Evolutionary conservation across 2,329 filamentous ascomycete species (phyloP), one percentile per base, ranked within the genome.

Genomic region (Cercospora berteroae): DNA sequence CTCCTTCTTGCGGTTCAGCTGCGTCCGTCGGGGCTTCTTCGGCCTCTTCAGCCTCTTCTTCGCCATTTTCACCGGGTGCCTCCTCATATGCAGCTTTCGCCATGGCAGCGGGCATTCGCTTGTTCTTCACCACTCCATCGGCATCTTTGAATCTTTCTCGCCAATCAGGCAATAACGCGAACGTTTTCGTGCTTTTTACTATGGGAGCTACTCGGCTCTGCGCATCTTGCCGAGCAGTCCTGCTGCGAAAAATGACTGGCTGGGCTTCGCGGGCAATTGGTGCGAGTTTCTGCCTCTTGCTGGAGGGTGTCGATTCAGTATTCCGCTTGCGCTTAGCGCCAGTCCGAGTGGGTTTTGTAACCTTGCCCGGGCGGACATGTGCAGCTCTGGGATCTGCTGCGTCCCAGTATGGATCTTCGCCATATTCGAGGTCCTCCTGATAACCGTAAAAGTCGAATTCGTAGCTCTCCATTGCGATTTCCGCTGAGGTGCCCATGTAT

Each of bases 371-470:
- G 16, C 44, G 18, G 29, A 20, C 23, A 33, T 44, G 61, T 29
- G 48, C 44, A 39, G 60, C 50, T 20, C 33, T 27, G 12, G 50
- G 61, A 16, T 52, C 61, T 8, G 31, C 13, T 7, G 61, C 52
- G 33, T 64, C 81, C 70, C 82, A 81, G 60, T 83, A 83, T 50
- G 80, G 78, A 69, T 83, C 81, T 16, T 80, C 81, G 12, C 77
- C 81, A 68, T 83, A 83, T 64, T 84, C 82, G 52, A 83, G 74
- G 66, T 84, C 83, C 65, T 80, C 80, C 76, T 77, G 83, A 73
- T 83, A 84, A 20, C 80, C 80, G 71, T 80, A 84, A 55, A 79
- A 74, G 68, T 84, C 82, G 76, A 79, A 83, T n/a, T 83, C 80
- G 50, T 76, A 74, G n/a, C 58, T 68, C 56, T 75, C 72, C 27